These are phyloP conservation scores for Fimicolochytrium jonesii DNA, from an alignment of 192 early-diverging fungal species.

Conservation along the genomic window DNA sequence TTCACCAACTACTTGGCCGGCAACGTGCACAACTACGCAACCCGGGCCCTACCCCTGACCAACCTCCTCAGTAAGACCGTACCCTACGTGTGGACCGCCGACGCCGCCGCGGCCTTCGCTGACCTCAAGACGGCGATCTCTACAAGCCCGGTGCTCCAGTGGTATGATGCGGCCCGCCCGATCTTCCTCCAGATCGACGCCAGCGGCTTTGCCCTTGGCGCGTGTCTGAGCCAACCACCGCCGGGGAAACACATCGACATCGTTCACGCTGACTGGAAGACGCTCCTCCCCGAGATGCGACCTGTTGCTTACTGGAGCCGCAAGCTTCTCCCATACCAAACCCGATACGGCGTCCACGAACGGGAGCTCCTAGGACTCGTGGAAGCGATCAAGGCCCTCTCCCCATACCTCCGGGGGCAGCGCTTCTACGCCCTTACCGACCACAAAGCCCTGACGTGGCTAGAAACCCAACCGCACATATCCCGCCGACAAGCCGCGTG, in stretches of 20 bases:
- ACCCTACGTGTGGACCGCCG: neutral
- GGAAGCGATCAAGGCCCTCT: neutral
- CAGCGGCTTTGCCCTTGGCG: slow-evolving; percentile 1
- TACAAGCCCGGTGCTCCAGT: neutral
- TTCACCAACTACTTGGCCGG: slow-evolving; percentile 8
- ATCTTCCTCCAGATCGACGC: neutral
- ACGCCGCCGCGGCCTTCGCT: neutral
- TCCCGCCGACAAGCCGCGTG: slow-evolving; percentile 34
- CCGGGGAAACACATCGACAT: too few species aligned
- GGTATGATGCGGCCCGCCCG: neutral
- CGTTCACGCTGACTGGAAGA: neutral
- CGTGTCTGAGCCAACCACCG: neutral
- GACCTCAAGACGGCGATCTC: neutral
- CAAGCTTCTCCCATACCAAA: slow-evolving; percentile 10
- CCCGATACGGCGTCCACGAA: slow-evolving; percentile 13
- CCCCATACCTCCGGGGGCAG: neutral
- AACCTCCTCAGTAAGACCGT: slow-evolving; percentile 18
- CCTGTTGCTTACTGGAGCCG: slow-evolving; percentile 7
- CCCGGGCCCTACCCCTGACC: neutral
- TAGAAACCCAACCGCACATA: slow-evolving; percentile 21
- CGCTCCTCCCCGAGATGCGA: too few species aligned
- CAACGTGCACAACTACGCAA: slow-evolving; percentile 5
- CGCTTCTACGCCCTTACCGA: neutral
- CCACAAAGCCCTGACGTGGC: slow-evolving; percentile 42
- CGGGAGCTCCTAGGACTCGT: slow-evolving; percentile 23